Percentiles rank a stretch among this genome's conserved stretches.
These are phyloP conservation scores for Suhomyces faveliae DNA, from an alignment of 805 yeast genomes.

Conservation along the genomic window DNA sequence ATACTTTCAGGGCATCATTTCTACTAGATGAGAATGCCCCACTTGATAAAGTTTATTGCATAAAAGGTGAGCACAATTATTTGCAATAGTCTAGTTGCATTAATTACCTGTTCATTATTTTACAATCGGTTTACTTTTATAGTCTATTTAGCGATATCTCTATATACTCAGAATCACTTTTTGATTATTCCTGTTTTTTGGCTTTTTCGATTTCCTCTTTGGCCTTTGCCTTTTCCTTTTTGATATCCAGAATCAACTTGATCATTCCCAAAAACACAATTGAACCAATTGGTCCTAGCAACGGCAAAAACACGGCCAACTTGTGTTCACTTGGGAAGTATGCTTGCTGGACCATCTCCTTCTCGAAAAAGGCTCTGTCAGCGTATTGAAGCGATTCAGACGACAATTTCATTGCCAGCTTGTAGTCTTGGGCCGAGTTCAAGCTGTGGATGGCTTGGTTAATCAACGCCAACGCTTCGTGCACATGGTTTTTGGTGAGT, in stretches of 20 bases:
- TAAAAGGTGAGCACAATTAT: no score
- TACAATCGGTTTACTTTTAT: no score
- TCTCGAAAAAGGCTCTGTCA: conserved; percentile 82
- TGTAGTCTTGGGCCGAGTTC: conserved; percentile 31
- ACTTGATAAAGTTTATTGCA: no score
- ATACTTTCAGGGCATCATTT: no score
- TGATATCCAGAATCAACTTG: conserved; percentile 43
- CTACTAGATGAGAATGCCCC: no score
- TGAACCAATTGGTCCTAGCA: conserved; percentile 80
- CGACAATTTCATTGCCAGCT: conserved; percentile 32
- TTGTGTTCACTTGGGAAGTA: conserved; percentile 96
- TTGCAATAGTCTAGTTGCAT: no score
- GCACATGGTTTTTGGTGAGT: conserved; percentile 59
- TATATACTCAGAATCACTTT: not conserved
- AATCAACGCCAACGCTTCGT: conserved; percentile 46
- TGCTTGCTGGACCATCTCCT: conserved; percentile 92
- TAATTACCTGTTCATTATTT: no score
- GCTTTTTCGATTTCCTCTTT: not conserved
- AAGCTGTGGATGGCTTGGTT: conserved; percentile 31
- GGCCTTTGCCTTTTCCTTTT: conserved; percentile 18
- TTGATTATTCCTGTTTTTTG: no score
- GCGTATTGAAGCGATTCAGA: conserved; percentile 61
- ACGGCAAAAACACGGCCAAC: conserved; percentile 88
- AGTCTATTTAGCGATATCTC: not conserved
- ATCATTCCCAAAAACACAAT: conserved; percentile 55